Evolutionary conservation across 1,139 yeast genomes (phyloP).

Genomic region (Debaryomyces sp.): DNA sequence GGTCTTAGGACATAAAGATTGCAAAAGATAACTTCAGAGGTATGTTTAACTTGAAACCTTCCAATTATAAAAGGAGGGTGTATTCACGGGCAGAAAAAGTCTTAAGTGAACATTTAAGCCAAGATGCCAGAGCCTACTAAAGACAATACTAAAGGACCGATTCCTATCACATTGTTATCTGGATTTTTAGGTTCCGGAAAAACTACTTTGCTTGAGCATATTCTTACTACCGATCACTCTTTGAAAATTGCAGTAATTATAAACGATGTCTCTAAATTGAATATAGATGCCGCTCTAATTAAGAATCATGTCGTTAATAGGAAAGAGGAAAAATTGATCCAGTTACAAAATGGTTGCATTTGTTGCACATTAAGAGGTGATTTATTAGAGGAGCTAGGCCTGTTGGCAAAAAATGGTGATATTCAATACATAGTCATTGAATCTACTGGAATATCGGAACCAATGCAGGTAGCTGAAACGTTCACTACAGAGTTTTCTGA

Average conservation of each 20-base stretch:
- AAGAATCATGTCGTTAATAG: conserved; percentile 40
- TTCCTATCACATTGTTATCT: conserved; percentile 46
- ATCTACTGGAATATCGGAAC: conserved; percentile 50
- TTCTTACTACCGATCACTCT: conserved; percentile 41
- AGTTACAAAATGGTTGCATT: conserved; percentile 50
- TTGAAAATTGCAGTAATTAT: conserved; percentile 45
- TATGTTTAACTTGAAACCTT: not conserved
- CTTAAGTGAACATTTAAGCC: not conserved
- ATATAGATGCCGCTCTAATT: conserved; percentile 45
- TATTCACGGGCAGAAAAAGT: not conserved
- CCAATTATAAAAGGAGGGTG: not conserved
- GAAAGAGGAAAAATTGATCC: conserved; percentile 44
- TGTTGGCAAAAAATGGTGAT: conserved; percentile 32
- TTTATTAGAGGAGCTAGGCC: conserved; percentile 42
- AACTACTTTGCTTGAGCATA: conserved; percentile 46
- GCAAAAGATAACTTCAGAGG: not conserved
- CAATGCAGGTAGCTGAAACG: conserved; percentile 54
- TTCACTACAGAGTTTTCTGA: conserved; percentile 44
- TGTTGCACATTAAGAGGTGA: conserved; percentile 52
- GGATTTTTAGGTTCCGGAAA: conserved; percentile 51
- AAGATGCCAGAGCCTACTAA: conserved; percentile 18
- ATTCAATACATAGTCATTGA: conserved; percentile 48
- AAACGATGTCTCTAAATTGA: conserved; percentile 42
- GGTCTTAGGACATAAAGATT: not conserved
- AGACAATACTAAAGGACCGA: conserved; percentile 17